These are phyloP conservation scores for Lactuca saligna DNA, from an alignment of 129 eudicot species.

Conservation along the genomic window DNA sequence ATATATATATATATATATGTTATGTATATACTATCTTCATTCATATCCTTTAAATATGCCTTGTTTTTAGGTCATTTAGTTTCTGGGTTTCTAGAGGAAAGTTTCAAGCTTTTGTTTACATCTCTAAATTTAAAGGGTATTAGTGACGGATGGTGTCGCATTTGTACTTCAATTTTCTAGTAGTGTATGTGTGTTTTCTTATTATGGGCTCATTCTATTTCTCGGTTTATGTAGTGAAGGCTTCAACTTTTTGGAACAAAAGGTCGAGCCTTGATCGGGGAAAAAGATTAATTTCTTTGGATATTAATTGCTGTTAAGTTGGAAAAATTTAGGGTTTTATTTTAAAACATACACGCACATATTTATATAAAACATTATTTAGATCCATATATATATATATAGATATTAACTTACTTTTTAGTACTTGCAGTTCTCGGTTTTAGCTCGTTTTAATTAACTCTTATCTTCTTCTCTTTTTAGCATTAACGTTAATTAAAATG, in stretches of 20 bases:
- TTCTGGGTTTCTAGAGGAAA: slow-evolving; percentile 8
- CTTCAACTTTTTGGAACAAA: slow-evolving; percentile 19
- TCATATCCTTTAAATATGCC: too few species aligned
- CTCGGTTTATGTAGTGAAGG: slow-evolving; percentile 7
- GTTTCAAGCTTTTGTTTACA: slow-evolving; percentile 8
- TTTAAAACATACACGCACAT: too few species aligned
- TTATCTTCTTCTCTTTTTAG: too few species aligned
- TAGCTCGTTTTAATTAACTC: too few species aligned
- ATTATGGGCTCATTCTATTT: background rate
- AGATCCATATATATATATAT: too few species aligned
- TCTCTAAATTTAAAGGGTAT: too few species aligned
- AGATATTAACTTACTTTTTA: too few species aligned
- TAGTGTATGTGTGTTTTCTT: background rate
- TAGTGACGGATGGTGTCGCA: too few species aligned
- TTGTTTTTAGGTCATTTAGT: slow-evolving; percentile 6
- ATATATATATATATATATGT: background rate
- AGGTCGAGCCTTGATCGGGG: background rate
- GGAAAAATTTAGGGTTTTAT: background rate
- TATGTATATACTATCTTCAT: background rate
- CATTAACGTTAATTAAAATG: too few species aligned
- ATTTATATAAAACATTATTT: too few species aligned
- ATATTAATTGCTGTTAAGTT: background rate
- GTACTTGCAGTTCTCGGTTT: too few species aligned
- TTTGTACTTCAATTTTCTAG: too few species aligned
- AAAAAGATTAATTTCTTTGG: slow-evolving; percentile 9